phyloP scores from a whole-genome alignment of 768 basidiomycete genomes.

The Amanita pallidorosea region DNA sequence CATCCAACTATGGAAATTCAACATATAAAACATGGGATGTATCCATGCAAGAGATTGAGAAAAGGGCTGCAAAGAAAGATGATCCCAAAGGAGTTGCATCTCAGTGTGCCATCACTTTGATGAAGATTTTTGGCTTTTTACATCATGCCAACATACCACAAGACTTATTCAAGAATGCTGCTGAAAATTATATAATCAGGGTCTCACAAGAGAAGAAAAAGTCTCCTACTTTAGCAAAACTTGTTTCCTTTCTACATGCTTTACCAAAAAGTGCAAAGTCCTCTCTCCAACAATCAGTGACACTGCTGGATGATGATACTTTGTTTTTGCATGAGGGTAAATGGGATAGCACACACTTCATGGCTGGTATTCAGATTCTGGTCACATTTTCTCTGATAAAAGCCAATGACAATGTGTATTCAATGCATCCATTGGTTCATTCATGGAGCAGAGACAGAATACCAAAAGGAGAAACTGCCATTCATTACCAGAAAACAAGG shows the following conservation, averaged over 20 bases:
- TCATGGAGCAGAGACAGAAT: slow-evolving; percentile 1
- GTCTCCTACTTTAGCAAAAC: too few species aligned
- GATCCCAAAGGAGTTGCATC: background rate
- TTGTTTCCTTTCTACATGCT: background rate
- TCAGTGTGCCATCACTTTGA: background rate
- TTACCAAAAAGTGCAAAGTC: too few species aligned
- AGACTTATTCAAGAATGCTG: background rate
- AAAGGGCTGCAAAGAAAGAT: background rate
- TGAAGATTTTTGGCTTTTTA: background rate
- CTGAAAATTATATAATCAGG: background rate
- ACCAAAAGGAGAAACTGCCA: background rate
- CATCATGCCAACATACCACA: background rate
- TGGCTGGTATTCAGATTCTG: slow-evolving; percentile 10
- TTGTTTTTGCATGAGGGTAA: background rate
- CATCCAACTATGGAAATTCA: background rate
- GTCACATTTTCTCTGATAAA: slow-evolving; percentile 10
- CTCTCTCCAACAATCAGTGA: too few species aligned
- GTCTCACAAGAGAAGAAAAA: background rate
- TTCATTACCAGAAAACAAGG: background rate
- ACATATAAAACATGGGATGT: slow-evolving; percentile 2
- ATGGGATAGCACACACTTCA: slow-evolving; percentile 10
- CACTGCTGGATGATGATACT: background rate
- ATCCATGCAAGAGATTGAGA: background rate
- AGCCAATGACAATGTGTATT: background rate
- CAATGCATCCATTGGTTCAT: slow-evolving; percentile 8